Base-by-base conservation (phyloP, 2,329 filamentous ascomycete genomes). In the Acephala macrosclerotiorum region DNA sequence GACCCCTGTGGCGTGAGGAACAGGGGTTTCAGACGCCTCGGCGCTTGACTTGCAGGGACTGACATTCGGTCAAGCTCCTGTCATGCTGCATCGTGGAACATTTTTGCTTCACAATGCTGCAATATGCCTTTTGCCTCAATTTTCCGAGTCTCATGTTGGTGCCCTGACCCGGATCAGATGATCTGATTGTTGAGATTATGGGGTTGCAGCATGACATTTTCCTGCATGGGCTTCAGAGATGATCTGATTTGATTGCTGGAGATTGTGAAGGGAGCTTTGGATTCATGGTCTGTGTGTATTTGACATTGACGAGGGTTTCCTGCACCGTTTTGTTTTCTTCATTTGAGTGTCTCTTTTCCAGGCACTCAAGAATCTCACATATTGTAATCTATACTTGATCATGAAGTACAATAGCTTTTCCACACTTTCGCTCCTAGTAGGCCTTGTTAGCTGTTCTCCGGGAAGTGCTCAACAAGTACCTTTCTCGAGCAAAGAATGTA, bases 401-500 rank as follows among this genome's bases (percentile, higher is more conserved):
- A 53, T 53, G 49, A 53, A 53, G 49, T 53, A 7, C 25, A 18
- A 12, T 25, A 53, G 26, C 26, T 40, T 61, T 53, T 38, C 40
- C 25, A 38, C 26, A 40, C 26, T 35, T 25, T 61, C 42, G 29
- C 12, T 51, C 42, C 49, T 65, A 11, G 56, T 58, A 47, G 42
- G 26, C 20, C 16, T 60, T n/a, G 33, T 20, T 12, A 66, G 53
- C 47, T n/a, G n/a, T 29, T 59, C 49, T 53, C 49, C 49, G 18
- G 49, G 18, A 42, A 49, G 11, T 45, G 60, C 47, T 55, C 57
- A 58, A 36, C 65, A 67, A 51, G 60, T 35, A 25, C 47, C 65
- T 26, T 16, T 66, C 5, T 29, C 49, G 6, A 11, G 35, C 40
- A 18, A 45, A 55, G 26, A n/a, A 8, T 73, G 71, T 57, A 61